Base-by-base conservation (phyloP, 2,329 filamentous ascomycete genomes). In the Nothomitra cinnamomea region DNA sequence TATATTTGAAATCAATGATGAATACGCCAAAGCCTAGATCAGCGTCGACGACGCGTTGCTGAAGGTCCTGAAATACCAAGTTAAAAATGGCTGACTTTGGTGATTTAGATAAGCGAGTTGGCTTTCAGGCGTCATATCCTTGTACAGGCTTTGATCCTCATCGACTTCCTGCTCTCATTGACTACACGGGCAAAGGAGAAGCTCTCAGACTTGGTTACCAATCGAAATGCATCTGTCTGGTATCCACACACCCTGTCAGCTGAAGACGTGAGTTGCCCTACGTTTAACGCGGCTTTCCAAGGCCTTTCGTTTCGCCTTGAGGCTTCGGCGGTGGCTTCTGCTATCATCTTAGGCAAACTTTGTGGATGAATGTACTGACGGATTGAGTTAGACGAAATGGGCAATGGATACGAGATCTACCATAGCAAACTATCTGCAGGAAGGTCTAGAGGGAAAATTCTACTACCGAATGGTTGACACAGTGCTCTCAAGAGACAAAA, bases 381-480 rank as follows among this genome's bases (percentile, higher is more conserved):
- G 43, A 53, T 32, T 7, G 24, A 13, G 21, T 19, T 25, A 87
- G 82, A 77, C 85, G 48, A 85, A 85, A 71, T 98, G 92, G 92
- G 87, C 83, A 40, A 74, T 73, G 52, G 76, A 81, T 52, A 95
- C 85, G 71, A 88, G 88, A 63, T 76, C 76, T 38, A 74, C 75
- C 5, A 94, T 96, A 61, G 84, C 85, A 56, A 79, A 80, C 55
- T 95, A 95, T 66, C 76, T 98, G 54, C 84, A 85, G 63, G 76
- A 82, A 60, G 86, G 86, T 19, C 70, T 75, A 42, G 89, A 94
- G 62, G 92, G 92, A 28, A 85, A 87, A 58, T 94, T 94, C 67
- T 98, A 96, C 67, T 85, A 88, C 68, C 83, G 92, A 40, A 94
- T 96, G 79, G 88, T 98, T 32, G 90, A 96, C 65, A 96, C 89